A percentile compares a stretch with the other conserved stretches of the same genome.
Evolutionary conservation across 2,329 filamentous ascomycete genomes (phyloP).

Genomic region (Berkeleyomyces basicola): DNA sequence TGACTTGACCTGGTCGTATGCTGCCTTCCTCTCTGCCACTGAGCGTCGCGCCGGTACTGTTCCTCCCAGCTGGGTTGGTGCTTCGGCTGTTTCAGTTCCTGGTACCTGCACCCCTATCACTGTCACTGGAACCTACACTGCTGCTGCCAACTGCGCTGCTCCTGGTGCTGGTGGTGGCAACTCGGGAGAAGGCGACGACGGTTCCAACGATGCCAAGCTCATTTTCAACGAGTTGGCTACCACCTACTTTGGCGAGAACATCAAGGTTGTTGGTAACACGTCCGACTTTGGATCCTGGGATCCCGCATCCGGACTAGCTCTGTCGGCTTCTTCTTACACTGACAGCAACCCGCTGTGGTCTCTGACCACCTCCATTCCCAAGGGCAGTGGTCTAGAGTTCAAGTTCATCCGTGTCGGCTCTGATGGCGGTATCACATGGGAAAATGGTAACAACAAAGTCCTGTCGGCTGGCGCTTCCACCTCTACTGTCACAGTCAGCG

Average conservation of each 20-base stretch:
- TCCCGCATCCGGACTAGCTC: slow-evolving; percentile 32
- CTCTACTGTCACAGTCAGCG: slow-evolving; percentile 18
- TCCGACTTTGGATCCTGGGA: slow-evolving; percentile 47
- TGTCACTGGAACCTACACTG: slow-evolving; percentile 32
- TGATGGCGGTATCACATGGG: slow-evolving; percentile 44
- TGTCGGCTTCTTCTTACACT: slow-evolving; percentile 45
- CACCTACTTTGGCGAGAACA: slow-evolving; percentile 44
- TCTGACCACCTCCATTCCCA: slow-evolving; percentile 34
- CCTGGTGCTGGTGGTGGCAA: slow-evolving; percentile 15
- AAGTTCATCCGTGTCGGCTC: slow-evolving; percentile 48
- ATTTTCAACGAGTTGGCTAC: slow-evolving; percentile 43
- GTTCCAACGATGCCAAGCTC: slow-evolving; percentile 22
- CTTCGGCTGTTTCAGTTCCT: slow-evolving; percentile 31
- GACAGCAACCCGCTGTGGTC: slow-evolving; percentile 44
- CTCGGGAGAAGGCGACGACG: slow-evolving; percentile 10
- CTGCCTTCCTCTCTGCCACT: slow-evolving; percentile 48
- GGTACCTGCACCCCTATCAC: slow-evolving; percentile 30
- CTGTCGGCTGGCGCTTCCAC: slow-evolving; percentile 22
- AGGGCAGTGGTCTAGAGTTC: slow-evolving; percentile 43
- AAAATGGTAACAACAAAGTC: slow-evolving; percentile 38
- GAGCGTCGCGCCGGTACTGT: slow-evolving; percentile 38
- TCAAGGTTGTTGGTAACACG: slow-evolving; percentile 47
- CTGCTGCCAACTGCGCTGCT: slow-evolving; percentile 20
- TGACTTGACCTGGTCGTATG: slow-evolving; percentile 60
- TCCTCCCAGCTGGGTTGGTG: slow-evolving; percentile 39